These are phyloP conservation scores for Microbotryum scabiosae DNA, from an alignment of 1,284 basidiomycete species.

Conservation along the genomic window DNA sequence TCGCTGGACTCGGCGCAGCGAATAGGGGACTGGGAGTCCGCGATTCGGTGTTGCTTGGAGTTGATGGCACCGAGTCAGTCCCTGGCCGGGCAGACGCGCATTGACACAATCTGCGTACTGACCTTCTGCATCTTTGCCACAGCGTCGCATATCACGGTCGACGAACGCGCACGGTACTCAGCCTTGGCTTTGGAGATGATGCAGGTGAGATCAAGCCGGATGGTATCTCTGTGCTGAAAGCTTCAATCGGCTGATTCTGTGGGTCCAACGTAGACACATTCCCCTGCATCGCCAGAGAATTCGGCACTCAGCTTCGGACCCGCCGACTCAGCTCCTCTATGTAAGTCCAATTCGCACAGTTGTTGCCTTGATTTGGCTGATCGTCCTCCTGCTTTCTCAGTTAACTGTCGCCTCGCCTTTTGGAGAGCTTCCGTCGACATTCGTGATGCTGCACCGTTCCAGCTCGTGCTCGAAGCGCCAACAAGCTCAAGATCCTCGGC, in stretches of 20 bases:
- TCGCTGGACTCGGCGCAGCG: conserved; percentile 73
- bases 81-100: neutral
- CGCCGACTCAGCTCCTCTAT: conserved; percentile 53
- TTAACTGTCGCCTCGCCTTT: conserved; percentile 58
- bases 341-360: conserved; percentile 44
- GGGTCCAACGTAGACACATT: conserved; percentile 46
- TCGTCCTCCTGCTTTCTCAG: conserved; percentile 41
- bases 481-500: conserved; percentile 45
- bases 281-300: conserved; percentile 51
- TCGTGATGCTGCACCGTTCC: conserved; percentile 58
- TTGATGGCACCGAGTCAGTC: conserved; percentile 62
- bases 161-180: conserved; percentile 40
- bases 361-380: conserved; percentile 1
- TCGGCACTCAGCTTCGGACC: conserved; percentile 54
- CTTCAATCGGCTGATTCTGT: neutral
- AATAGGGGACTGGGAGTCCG: conserved; percentile 63
- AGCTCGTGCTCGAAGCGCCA: conserved; percentile 55
- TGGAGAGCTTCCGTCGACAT: conserved; percentile 57
- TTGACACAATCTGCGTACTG: neutral
- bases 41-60: conserved; percentile 64
- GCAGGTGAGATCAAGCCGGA: conserved; percentile 45
- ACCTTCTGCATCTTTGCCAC: neutral
- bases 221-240: neutral
- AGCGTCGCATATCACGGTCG: conserved; percentile 13
- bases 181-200: conserved; percentile 62